Evolutionary conservation across 192 early-diverging fungal genomes (phyloP), one percentile per base, ranked within the genome.

Genomic region (Linnemannia elongata): DNA sequence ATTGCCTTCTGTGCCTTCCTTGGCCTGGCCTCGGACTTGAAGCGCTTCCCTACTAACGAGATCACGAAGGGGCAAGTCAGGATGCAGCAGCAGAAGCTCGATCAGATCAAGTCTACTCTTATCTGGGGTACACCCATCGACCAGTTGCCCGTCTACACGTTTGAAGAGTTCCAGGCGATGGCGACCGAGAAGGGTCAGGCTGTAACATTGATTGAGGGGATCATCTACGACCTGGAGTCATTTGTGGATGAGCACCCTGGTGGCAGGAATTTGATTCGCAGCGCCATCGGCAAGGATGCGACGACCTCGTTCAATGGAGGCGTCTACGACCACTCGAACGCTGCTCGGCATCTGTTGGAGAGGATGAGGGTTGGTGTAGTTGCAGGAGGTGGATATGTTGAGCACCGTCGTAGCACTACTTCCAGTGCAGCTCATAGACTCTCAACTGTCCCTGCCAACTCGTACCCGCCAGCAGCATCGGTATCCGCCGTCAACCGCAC

Each of bases 161-260:
- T 90, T 91, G 91, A 94, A 63, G 92, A 94, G 77, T 94, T 92
- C 88, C 87, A 94, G 76, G 77, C 89, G 60, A 88, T 92, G 82
- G 94, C 96, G 54, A 89, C 92, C 76, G 88, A 91, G 38, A 86
- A 94, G 72, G 91, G 91, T 60, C 90, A 92, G 77, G 88, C 94
- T 81, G 96, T 95, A 89, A 89, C 97, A 63, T 89, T 98, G 74
- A 93, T 98, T 55, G 96, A 97, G 77, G 95, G 94, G 71, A 90
- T 94, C 68, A 89, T 97, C 54, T 96, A 98, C 80, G 94, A 98
- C 81, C 92, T 99, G 68, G 88, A 90, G 63, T 78, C 93, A 36
- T 99, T 99, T 90, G 92, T 96, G 72, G 91, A 95, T 73, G 93
- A 97, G 60, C 97, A 99, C 83, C 97, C 97, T 17, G 98, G 97